Conservation (phyloP, 164 flowering plant genomes). For the Vitis amurensis region DNA sequence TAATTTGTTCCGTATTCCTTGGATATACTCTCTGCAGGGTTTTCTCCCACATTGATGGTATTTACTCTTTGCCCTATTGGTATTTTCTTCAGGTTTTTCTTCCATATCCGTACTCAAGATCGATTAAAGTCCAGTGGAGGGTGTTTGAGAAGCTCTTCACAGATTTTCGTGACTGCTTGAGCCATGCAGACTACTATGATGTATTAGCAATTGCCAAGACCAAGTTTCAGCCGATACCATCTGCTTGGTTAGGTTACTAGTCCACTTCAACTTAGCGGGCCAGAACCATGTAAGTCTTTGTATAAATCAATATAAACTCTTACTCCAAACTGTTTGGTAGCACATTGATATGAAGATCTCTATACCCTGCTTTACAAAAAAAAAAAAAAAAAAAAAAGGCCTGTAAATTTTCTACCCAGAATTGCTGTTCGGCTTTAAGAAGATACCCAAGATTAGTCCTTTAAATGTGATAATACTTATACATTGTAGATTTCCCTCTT, state of each 20-base stretch:
- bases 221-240: conserved; percentile 77
- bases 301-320: not conserved
- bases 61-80: too few relatives aligned
- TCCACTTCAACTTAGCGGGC: not conserved
- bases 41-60: too few relatives aligned
- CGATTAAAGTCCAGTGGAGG: conserved; percentile 67
- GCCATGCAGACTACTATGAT: conserved; percentile 50
- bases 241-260: conserved; percentile 79
- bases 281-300: not conserved
- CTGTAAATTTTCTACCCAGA: too few relatives aligned
- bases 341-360: too few relatives aligned
- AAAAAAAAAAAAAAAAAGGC: too few relatives aligned
- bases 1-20: too few relatives aligned
- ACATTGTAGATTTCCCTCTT: too few relatives aligned
- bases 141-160: conserved; percentile 80
- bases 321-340: not conserved
- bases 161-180: conserved; percentile 80
- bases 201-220: conserved; percentile 60
- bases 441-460: too few relatives aligned
- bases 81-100: conserved; percentile 56
- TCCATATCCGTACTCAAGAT: conserved; percentile 72
- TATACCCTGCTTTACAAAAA: too few relatives aligned
- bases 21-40: too few relatives aligned
- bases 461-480: too few relatives aligned
- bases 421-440: too few relatives aligned